phyloP scores from a whole-genome alignment of 2,329 filamentous ascomycete species.

The Colletotrichum sp. region DNA sequence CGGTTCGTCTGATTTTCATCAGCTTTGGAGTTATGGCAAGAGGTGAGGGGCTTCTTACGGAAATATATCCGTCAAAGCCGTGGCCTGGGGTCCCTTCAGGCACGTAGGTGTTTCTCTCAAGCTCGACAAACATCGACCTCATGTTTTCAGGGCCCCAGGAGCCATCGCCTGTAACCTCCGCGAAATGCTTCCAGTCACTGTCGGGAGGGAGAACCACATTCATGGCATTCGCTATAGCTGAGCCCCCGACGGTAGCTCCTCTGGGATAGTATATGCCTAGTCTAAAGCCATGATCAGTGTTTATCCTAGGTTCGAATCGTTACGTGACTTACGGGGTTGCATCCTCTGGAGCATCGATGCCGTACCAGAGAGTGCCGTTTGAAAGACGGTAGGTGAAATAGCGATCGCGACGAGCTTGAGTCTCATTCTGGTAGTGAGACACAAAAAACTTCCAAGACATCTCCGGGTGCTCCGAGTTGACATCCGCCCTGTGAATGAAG shows the following conservation, averaged over 20 bases:
- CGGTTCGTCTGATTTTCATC: constrained; percentile 25
- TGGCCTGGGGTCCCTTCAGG: constrained; percentile 42
- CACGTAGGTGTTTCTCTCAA: constrained; percentile 54
- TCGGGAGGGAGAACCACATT: constrained; percentile 54
- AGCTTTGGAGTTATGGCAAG: neutral
- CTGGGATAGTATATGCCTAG: constrained; percentile 30
- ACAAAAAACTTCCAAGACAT: constrained; percentile 25
- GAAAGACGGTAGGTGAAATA: constrained; percentile 20
- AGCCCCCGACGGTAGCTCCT: constrained; percentile 30
- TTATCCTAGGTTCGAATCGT: neutral
- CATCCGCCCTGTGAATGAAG: neutral
- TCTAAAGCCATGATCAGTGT: neutral
- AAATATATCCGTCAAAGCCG: constrained; percentile 55
- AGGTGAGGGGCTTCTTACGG: neutral
- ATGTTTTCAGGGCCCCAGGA: constrained; percentile 56
- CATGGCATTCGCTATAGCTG: constrained; percentile 42
- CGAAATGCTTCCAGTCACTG: constrained; percentile 55
- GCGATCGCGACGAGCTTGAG: constrained; percentile 15
- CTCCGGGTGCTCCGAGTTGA: neutral
- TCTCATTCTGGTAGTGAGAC: constrained; percentile 23
- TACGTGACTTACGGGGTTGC: constrained; percentile 16
- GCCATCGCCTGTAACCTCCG: constrained; percentile 52
- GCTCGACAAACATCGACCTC: constrained; percentile 50
- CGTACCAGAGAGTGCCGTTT: constrained; percentile 21
- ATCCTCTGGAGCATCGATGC: constrained; percentile 21